Conservation (phyloP, 768 basidiomycete species). For the Amanita pseudoporphyria region DNA sequence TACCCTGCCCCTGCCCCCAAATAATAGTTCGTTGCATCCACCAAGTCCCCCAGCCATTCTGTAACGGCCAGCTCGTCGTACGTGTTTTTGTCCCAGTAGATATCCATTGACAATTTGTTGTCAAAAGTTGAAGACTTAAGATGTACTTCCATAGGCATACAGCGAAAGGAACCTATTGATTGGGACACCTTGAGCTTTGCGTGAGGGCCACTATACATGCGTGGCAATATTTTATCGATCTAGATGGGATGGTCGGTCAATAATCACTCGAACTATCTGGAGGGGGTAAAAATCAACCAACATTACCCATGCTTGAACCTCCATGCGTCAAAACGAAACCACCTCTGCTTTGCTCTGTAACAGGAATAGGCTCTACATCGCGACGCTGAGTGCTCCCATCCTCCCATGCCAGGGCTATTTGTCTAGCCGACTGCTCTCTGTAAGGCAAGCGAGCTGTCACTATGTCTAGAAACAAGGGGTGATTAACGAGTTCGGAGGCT, state of each 20-base stretch:
- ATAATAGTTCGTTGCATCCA: constrained; percentile 21
- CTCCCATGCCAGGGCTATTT: background rate
- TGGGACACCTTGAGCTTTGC: constrained; percentile 5
- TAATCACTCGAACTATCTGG: background rate
- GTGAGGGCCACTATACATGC: background rate
- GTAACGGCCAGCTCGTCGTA: constrained; percentile 28
- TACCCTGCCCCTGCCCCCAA: constrained; percentile 11
- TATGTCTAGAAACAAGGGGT: constrained; percentile 36
- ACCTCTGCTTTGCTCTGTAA: constrained; percentile 7
- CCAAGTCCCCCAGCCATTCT: constrained; percentile 42
- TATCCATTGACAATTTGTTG: constrained; percentile 22
- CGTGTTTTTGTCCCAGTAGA: constrained; percentile 36
- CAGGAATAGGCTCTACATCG: constrained; percentile 7
- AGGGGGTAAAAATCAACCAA: background rate
- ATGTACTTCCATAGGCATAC: constrained; percentile 23
- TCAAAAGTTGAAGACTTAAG: constrained; percentile 20
- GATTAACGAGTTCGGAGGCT: constrained; percentile 15
- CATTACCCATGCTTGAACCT: constrained; percentile 11
- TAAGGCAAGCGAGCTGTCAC: constrained; percentile 12
- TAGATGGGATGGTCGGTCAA: background rate
- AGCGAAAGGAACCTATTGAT: constrained; percentile 13
- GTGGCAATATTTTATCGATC: constrained; percentile 6
- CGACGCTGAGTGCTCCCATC: background rate
- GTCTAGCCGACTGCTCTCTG: constrained; percentile 15
- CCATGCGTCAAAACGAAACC: constrained; percentile 11